These are phyloP conservation scores for Rhodotorula sphaerocarpa DNA, from an alignment of 768 basidiomycete genomes.

Conservation along the genomic window DNA sequence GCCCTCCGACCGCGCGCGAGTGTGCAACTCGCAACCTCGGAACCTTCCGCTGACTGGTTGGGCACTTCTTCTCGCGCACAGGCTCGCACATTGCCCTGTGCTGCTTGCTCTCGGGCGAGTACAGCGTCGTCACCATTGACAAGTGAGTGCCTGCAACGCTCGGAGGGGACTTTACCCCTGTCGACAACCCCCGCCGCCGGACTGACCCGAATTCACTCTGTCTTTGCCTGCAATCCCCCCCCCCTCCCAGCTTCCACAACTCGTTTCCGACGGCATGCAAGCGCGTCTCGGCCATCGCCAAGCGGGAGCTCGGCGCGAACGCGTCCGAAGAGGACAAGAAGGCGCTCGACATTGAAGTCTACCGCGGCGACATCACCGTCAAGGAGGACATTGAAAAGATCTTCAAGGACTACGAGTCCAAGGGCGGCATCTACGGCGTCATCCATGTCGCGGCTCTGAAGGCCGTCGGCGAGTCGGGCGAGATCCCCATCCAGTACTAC, in stretches of 20 bases:
- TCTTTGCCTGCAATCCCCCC: not conserved
- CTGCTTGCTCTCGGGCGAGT: conserved; percentile 74
- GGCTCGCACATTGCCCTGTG: conserved; percentile 89
- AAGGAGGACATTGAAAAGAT: conserved; percentile 63
- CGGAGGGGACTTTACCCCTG: fast-evolving
- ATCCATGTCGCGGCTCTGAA: conserved; percentile 95
- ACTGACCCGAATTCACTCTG: not conserved
- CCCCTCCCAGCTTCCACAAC: conserved; percentile 66
- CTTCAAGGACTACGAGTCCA: conserved; percentile 67
- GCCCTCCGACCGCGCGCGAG: no score
- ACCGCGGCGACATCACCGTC: conserved; percentile 66
- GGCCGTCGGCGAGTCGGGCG: conserved; percentile 91
- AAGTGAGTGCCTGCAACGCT: conserved; percentile 15
- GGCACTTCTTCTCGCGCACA: conserved; percentile 40
- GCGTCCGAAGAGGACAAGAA: conserved; percentile 62
- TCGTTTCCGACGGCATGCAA: conserved; percentile 66
- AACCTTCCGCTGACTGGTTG: no score
- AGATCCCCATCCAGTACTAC: conserved; percentile 88
- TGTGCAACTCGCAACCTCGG: not conserved
- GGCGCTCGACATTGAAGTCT: conserved; percentile 62
- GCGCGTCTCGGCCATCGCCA: conserved; percentile 71
- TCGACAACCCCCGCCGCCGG: no score
- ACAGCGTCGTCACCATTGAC: conserved; percentile 88
- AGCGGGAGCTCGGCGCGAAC: conserved; percentile 58
- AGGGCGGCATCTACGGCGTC: conserved; percentile 91